A percentile compares a stretch with the other conserved stretches of the same genome.
Conservation (phyloP, 2,329 filamentous ascomycete genomes). For the Lachnellula occidentalis region DNA sequence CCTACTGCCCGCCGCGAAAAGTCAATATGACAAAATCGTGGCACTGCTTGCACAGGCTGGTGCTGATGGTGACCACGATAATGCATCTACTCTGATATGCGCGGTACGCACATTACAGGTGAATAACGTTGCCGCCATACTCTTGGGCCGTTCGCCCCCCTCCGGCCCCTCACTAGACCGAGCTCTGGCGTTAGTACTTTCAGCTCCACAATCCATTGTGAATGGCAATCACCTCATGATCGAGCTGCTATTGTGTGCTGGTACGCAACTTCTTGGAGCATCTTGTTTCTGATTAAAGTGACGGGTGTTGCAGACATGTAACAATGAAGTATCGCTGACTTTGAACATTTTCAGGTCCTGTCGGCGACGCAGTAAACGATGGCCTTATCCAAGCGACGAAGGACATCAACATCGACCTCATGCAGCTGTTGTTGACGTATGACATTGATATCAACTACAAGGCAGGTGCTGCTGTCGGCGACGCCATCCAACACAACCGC, state of each 20-base stretch:
- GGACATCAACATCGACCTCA: slow-evolving; percentile 32
- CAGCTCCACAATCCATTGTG: slow-evolving; percentile 41
- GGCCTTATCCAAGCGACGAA: slow-evolving; percentile 12
- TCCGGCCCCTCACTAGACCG: slow-evolving; percentile 42
- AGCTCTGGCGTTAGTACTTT: slow-evolving; percentile 36
- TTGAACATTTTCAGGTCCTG: slow-evolving; percentile 29
- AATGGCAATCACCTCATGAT: slow-evolving; percentile 47
- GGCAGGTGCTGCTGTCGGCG: slow-evolving; percentile 22
- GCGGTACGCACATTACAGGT: slow-evolving; percentile 45
- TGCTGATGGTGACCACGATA: slow-evolving; percentile 48
- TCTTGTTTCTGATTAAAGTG: too few species aligned
- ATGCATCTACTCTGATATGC: slow-evolving; percentile 46
- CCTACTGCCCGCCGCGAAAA: slow-evolving; percentile 8
- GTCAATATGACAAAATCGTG: slow-evolving; percentile 1
- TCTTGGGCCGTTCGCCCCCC: slow-evolving; percentile 49
- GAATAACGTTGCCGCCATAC: slow-evolving; percentile 50
- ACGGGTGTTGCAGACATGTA: too few species aligned
- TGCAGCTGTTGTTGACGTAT: slow-evolving; percentile 46
- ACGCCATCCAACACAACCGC: slow-evolving; percentile 31
- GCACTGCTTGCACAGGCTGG: slow-evolving; percentile 9
- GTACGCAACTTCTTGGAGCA: slow-evolving; percentile 20
- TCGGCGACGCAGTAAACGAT: slow-evolving; percentile 36
- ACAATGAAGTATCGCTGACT: too few species aligned
- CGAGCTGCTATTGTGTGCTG: slow-evolving; percentile 53
- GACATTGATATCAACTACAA: slow-evolving; percentile 51